Percentiles rank a stretch among this genome's conserved stretches.
Evolutionary conservation across 768 basidiomycete species (phyloP).

Genomic region (Amanita jacksonii): DNA sequence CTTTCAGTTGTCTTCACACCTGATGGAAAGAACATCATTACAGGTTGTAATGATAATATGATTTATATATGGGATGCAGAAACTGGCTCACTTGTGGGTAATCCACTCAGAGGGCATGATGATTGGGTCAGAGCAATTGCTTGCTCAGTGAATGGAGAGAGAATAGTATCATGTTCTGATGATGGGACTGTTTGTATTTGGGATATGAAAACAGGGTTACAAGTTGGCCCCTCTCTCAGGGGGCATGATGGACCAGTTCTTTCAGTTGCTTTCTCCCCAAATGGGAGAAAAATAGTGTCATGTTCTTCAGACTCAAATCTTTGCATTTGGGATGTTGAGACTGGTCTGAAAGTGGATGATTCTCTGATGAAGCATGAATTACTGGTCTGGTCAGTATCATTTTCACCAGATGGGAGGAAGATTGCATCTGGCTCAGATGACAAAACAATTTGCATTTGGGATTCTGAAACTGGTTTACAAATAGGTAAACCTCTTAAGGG

Average conservation of each 20-base stretch:
- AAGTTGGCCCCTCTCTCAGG: neutral
- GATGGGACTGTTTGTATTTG: neutral
- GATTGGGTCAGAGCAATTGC: conserved; percentile 4
- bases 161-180: conserved; percentile 2
- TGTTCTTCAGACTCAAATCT: conserved; percentile 3
- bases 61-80: neutral
- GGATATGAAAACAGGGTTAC: neutral
- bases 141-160: neutral
- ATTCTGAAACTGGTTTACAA: neutral
- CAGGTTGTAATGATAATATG: neutral
- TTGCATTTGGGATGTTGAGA: neutral
- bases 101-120: too few relatives aligned
- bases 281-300: conserved; percentile 9
- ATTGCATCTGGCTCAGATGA: neutral
- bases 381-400: too few relatives aligned
- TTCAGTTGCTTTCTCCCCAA: neutral
- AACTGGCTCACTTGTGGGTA: neutral
- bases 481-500: neutral
- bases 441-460: neutral
- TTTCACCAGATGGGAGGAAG: too few relatives aligned
- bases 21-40: too few relatives aligned
- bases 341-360: neutral
- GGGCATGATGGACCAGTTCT: neutral
- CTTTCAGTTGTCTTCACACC: too few relatives aligned
- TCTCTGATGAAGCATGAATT: too few relatives aligned